These are phyloP conservation scores for Xylaria arbuscula DNA, from an alignment of 2,329 filamentous ascomycete genomes.

Conservation along the genomic window DNA sequence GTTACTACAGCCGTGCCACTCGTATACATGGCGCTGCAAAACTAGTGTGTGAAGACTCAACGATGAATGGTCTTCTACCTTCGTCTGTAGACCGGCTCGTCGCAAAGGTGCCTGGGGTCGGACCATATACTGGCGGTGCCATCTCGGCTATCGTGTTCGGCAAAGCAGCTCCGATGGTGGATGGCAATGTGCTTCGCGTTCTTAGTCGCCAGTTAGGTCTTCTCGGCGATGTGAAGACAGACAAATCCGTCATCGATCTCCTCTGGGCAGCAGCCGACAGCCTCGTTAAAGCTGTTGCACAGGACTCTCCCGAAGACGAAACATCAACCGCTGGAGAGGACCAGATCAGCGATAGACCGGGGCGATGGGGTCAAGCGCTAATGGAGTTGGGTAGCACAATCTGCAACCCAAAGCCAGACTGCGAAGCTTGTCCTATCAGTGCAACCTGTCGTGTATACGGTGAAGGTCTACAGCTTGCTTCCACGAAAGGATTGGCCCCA, in stretches of 20 bases:
- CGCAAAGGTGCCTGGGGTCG: constrained; percentile 67
- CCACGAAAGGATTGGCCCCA: constrained; percentile 36
- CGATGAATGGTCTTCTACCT: constrained; percentile 62
- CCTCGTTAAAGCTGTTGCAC: constrained; percentile 63
- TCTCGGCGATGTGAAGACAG: constrained; percentile 66
- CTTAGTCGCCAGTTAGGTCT: constrained; percentile 70
- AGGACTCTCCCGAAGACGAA: constrained; percentile 48
- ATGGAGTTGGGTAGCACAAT: constrained; percentile 74
- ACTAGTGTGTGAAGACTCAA: constrained; percentile 57
- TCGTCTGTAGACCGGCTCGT: constrained; percentile 58
- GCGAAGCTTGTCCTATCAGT: constrained; percentile 62
- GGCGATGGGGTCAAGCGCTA: constrained; percentile 71
- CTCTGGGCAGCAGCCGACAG: constrained; percentile 69
- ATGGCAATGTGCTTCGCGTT: constrained; percentile 72
- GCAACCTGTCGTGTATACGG: constrained; percentile 63
- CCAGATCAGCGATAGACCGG: constrained; percentile 61
- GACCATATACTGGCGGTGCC: constrained; percentile 71
- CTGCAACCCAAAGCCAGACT: constrained; percentile 69
- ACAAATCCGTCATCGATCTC: constrained; percentile 63
- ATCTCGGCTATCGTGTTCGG: constrained; percentile 73
- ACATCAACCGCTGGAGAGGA: constrained; percentile 30
- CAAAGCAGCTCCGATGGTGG: constrained; percentile 68
- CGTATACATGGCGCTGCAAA: constrained; percentile 68
- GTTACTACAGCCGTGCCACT: constrained; percentile 73
- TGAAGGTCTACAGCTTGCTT: constrained; percentile 56